Percentiles rank a stretch among this genome's conserved stretches.
phyloP scores from a whole-genome alignment of 1,284 basidiomycete genomes.

The Puccinia triticina region DNA sequence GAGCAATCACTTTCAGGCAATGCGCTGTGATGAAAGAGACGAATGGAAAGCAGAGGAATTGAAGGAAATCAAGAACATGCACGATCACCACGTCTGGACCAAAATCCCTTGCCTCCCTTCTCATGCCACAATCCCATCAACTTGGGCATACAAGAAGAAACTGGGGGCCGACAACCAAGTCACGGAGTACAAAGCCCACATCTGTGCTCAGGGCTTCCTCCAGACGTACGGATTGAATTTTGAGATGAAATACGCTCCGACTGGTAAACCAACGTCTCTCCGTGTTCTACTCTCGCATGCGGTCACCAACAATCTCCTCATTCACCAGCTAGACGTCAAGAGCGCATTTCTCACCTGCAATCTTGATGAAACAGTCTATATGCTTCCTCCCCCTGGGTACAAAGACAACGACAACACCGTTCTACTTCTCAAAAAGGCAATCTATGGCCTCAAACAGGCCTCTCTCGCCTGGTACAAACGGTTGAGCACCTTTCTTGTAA shows the following conservation, averaged over 20 bases:
- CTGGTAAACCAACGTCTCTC: not conserved
- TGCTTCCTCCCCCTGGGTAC: not conserved
- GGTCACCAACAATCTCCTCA: not conserved
- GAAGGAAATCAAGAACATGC: slow-evolving; percentile 9
- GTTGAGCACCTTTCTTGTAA: not conserved
- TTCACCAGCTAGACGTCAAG: slow-evolving; percentile 21
- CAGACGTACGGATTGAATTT: slow-evolving; percentile 8
- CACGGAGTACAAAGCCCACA: not conserved
- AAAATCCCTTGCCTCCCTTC: not conserved
- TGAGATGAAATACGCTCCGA: not conserved
- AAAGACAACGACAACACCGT: not conserved
- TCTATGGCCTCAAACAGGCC: not conserved
- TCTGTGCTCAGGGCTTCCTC: slow-evolving; percentile 26
- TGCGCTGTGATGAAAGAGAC: not conserved
- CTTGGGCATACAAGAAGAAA: not conserved
- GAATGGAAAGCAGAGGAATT: not conserved
- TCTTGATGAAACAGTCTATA: not conserved
- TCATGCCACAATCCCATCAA: not conserved
- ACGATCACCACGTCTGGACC: not conserved
- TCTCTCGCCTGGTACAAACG: slow-evolving; percentile 9
- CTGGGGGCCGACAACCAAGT: not conserved
- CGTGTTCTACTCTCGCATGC: not conserved
- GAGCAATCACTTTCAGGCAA: not conserved
- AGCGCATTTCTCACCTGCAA: slow-evolving; percentile 6
- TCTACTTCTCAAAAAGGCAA: not conserved